Percentiles rank a stretch among this genome's conserved stretches.
Conservation (phyloP, 495 filamentous ascomycete genomes). For the Penicillium canescens region DNA sequence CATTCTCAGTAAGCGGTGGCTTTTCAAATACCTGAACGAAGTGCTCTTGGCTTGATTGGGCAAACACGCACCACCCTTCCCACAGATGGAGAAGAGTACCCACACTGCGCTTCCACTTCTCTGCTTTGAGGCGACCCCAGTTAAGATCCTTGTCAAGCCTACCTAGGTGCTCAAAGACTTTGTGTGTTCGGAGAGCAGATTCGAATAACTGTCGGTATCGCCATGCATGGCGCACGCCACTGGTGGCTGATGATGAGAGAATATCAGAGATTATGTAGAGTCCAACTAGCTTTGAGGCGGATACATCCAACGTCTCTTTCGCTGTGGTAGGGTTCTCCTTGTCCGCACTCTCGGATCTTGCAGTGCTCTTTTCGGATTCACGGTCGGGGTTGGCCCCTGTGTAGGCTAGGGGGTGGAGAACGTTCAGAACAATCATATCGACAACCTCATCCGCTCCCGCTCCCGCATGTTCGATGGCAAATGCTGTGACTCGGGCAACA, state of each 20-base stretch:
- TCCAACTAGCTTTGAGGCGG: conserved; percentile 73
- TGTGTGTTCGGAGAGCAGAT: conserved; percentile 61
- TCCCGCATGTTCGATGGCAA: conserved; percentile 86
- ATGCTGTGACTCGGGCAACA: conserved; percentile 80
- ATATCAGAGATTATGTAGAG: conserved; percentile 89
- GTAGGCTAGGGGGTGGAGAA: conserved; percentile 66
- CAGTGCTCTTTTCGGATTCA: conserved; percentile 37
- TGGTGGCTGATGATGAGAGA: conserved; percentile 78
- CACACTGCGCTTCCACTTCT: conserved; percentile 89
- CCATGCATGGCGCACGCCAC: conserved; percentile 86
- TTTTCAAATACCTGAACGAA: conserved; percentile 75
- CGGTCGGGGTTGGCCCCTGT: conserved; percentile 59
- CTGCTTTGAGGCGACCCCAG: conserved; percentile 82
- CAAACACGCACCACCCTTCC: conserved; percentile 91
- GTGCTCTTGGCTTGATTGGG: conserved; percentile 68
- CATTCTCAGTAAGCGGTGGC: conserved; percentile 60
- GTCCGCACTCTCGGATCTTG: conserved; percentile 13
- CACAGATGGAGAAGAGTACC: conserved; percentile 71
- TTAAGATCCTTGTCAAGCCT: conserved; percentile 70
- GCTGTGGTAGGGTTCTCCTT: conserved; percentile 20
- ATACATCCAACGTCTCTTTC: conserved; percentile 60
- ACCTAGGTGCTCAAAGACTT: conserved; percentile 81
- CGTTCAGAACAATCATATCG: conserved; percentile 79
- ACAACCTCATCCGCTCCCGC: conserved; percentile 84
- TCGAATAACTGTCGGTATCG: conserved; percentile 89